phyloP scores from a whole-genome alignment of 2,329 filamentous ascomycete genomes.

The Sordariomycetes sp. region DNA sequence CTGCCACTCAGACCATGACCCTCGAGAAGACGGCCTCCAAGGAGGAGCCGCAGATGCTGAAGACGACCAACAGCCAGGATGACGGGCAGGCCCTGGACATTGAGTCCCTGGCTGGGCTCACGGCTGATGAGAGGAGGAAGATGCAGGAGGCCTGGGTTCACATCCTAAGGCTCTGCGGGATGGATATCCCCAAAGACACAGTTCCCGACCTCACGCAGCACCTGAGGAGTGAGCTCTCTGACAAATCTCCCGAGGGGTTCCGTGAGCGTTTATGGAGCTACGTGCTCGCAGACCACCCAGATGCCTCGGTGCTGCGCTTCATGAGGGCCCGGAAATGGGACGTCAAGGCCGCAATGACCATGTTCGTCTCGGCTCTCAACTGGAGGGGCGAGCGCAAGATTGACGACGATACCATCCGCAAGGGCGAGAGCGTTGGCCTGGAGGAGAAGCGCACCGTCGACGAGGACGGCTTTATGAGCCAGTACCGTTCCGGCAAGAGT shows the following conservation, averaged over 20 bases:
- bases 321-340: slow-evolving; percentile 30
- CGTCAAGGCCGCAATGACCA: slow-evolving; percentile 25
- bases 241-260: slow-evolving; percentile 3
- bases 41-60: too few relatives aligned
- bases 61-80: too few relatives aligned
- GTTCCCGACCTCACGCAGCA: slow-evolving; percentile 1
- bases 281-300: slow-evolving; percentile 23
- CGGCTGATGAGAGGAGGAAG: slow-evolving; percentile 11
- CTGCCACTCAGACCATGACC: too few relatives aligned
- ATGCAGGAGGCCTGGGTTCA: slow-evolving; percentile 14
- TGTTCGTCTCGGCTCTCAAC: slow-evolving; percentile 25
- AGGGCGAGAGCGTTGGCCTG: slow-evolving; percentile 21
- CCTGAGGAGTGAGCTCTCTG: slow-evolving; percentile 16
- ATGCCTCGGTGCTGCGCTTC: slow-evolving; percentile 27
- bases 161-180: slow-evolving; percentile 11
- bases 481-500: slow-evolving; percentile 26
- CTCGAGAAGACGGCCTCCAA: too few relatives aligned
- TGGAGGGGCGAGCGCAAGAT: slow-evolving; percentile 25
- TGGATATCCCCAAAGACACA: slow-evolving; percentile 12
- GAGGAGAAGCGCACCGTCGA: slow-evolving; percentile 11
- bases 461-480: slow-evolving; percentile 24
- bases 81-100: too few relatives aligned
- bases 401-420: slow-evolving; percentile 18
- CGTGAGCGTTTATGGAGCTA: slow-evolving; percentile 5
- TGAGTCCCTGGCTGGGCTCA: slow-evolving; percentile 9